Evolutionary conservation across 768 basidiomycete genomes (phyloP).

Genomic region (Boletus patriciae): DNA sequence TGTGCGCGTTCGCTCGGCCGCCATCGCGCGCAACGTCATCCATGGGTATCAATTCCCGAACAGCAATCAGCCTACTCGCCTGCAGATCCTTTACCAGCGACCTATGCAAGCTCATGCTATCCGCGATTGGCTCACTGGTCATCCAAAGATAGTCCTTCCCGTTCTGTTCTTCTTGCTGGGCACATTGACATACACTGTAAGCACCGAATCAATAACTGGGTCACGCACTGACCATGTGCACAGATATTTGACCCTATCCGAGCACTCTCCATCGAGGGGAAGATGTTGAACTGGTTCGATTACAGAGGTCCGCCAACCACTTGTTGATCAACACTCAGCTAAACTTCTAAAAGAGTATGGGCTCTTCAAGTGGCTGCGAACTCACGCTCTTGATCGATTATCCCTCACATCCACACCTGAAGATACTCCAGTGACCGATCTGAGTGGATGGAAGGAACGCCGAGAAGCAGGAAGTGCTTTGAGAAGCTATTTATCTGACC

Average conservation of each 20-base stretch:
- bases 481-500: conserved; percentile 70
- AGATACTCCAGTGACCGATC: conserved; percentile 19
- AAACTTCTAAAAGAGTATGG: conserved; percentile 52
- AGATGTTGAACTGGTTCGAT: conserved; percentile 84
- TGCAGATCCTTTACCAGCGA: conserved; percentile 59
- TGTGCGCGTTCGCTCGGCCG: conserved; percentile 61
- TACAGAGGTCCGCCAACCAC: conserved; percentile 51
- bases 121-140: conserved; percentile 79
- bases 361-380: conserved; percentile 74
- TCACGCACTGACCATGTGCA: neutral
- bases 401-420: conserved; percentile 28
- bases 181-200: conserved; percentile 81
- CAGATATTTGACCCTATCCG: conserved; percentile 94
- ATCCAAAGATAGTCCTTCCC: conserved; percentile 83
- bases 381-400: conserved; percentile 58
- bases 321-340: neutral
- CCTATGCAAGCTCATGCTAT: conserved; percentile 66
- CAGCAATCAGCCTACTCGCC: conserved; percentile 36
- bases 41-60: conserved; percentile 54
- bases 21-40: conserved; percentile 79
- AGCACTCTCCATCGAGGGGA: conserved; percentile 76
- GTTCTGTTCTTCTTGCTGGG: conserved; percentile 86
- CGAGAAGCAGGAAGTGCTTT: conserved; percentile 70
- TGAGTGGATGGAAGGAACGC: conserved; percentile 81
- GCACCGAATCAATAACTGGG: conserved; percentile 22